Evolutionary conservation across 148 eudicot genomes (phyloP).

Genomic region (Amaranthus cruentus): DNA sequence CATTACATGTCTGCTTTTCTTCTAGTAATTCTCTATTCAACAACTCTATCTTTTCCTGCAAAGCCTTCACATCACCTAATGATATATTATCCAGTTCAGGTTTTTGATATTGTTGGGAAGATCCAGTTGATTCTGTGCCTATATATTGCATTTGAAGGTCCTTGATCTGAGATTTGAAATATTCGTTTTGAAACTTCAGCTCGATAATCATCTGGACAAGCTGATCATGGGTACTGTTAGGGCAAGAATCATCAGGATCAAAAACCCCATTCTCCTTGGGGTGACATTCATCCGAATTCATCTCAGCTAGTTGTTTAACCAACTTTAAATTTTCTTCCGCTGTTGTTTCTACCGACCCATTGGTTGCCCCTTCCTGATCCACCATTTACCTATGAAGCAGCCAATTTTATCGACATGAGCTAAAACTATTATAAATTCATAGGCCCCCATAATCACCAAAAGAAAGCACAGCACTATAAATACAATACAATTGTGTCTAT

Average conservation of each 20-base stretch:
- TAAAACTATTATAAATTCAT: background rate
- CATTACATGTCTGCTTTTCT: slow-evolving; percentile 81
- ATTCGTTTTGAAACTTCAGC: slow-evolving; percentile 73
- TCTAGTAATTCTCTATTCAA: slow-evolving; percentile 58
- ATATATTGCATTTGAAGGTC: slow-evolving; percentile 32
- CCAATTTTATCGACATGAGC: slow-evolving; percentile 2
- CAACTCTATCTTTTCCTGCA: slow-evolving; percentile 53
- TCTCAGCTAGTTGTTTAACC: slow-evolving; percentile 27
- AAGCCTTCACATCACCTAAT: slow-evolving; percentile 34
- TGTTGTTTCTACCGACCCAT: slow-evolving; percentile 24
- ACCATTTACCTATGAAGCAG: slow-evolving; percentile 27
- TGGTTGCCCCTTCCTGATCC: slow-evolving; percentile 26
- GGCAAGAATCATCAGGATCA: slow-evolving; percentile 22
- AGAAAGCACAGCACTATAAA: too few species aligned
- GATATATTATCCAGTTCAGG: slow-evolving; percentile 28
- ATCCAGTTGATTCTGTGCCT: slow-evolving; percentile 16
- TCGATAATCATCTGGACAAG: slow-evolving; percentile 63
- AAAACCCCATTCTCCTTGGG: slow-evolving; percentile 41
- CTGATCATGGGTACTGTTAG: slow-evolving; percentile 42
- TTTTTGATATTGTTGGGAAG: slow-evolving; percentile 26
- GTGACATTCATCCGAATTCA: slow-evolving; percentile 26
- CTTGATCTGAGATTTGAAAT: slow-evolving; percentile 70
- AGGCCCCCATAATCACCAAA: background rate
- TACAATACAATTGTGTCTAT: too few species aligned
- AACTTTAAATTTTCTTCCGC: slow-evolving; percentile 30